Evolutionary conservation across 2,329 filamentous ascomycete species (phyloP).

Genomic region (Podosphaera leucotricha): DNA sequence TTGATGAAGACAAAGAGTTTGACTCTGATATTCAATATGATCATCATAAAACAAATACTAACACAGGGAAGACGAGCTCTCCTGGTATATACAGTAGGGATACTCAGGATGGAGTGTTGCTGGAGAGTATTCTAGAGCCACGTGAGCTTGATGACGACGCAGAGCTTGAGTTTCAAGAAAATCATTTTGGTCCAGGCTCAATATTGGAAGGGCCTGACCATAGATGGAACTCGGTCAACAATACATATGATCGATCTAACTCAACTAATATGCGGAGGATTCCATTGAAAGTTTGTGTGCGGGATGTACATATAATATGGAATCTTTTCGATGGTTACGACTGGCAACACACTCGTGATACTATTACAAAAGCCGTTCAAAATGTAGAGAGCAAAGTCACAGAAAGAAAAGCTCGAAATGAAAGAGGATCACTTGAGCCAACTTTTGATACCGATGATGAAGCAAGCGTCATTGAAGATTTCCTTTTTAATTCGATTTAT

Average conservation of each 20-base stretch:
- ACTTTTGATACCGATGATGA: conserved; percentile 48
- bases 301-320: conserved; percentile 88
- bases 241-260: conserved; percentile 46
- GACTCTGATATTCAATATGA: conserved; percentile 25
- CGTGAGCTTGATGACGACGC: conserved; percentile 23
- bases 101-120: conserved; percentile 22
- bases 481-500: conserved; percentile 96
- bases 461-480: conserved; percentile 75
- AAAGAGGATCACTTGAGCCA: conserved; percentile 29
- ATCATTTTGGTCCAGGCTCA: conserved; percentile 47
- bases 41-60: conserved; percentile 15
- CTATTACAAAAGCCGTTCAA: conserved; percentile 69
- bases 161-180: conserved; percentile 46
- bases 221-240: conserved; percentile 57
- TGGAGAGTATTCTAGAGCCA: conserved; percentile 20
- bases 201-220: conserved; percentile 43
- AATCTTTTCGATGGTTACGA: conserved; percentile 96
- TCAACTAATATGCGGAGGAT: conserved; percentile 36
- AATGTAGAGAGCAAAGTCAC: conserved; percentile 65
- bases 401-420: conserved; percentile 42
- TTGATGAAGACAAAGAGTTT: conserved; percentile 19
- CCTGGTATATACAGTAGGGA: conserved; percentile 16
- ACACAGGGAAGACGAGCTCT: conserved; percentile 17
- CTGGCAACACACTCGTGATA: conserved; percentile 69
- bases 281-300: conserved; percentile 54